Conservation (phyloP, 305 asterid species). For the Solanum hybrid region DNA sequence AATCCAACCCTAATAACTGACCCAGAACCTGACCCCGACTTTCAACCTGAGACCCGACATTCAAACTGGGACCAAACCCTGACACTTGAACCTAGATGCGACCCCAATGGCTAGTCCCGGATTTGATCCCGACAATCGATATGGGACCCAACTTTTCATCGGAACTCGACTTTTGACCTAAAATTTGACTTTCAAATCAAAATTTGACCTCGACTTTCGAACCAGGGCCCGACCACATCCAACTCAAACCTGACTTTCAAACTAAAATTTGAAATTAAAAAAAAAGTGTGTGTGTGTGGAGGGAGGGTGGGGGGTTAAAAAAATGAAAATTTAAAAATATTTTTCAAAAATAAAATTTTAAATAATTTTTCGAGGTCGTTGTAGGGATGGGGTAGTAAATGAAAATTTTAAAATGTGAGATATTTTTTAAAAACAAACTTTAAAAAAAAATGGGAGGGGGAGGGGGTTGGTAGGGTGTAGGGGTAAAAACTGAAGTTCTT, state of each 20-base stretch:
- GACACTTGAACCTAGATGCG: not conserved
- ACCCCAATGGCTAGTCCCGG: fast-evolving
- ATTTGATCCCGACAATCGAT: not conserved
- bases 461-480: too few species aligned
- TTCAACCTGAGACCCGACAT: not conserved
- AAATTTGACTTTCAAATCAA: not conserved
- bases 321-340: too few species aligned
- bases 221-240: not conserved
- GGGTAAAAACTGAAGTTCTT: too few species aligned
- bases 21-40: not conserved
- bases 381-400: not conserved
- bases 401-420: not conserved
- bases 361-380: not conserved
- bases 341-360: too few species aligned
- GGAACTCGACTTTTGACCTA: not conserved
- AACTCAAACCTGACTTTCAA: not conserved
- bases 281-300: not conserved
- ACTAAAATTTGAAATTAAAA: not conserved
- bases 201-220: not conserved
- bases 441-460: too few species aligned
- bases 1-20: not conserved
- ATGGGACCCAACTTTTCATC: not conserved
- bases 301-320: too few species aligned
- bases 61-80: not conserved
- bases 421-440: too few species aligned